phyloP scores from a whole-genome alignment of 2,329 filamentous ascomycete genomes.

The Phaeosphaeriaceae sp. region DNA sequence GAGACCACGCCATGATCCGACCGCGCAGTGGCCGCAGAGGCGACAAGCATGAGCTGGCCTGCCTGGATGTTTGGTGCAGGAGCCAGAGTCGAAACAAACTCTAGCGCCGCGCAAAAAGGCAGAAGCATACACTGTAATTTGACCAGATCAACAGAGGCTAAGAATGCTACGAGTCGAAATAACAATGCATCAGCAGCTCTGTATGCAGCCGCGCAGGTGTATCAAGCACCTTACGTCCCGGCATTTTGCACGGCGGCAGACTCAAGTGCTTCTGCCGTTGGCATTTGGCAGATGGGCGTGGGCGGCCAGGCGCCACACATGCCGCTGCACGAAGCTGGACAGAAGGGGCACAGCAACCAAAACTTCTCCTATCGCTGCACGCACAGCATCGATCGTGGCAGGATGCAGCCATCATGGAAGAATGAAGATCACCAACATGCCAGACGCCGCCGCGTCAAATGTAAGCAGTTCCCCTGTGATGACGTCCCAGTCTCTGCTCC shows the following conservation, averaged over 20 bases:
- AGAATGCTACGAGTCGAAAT: no score
- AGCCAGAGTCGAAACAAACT: slow-evolving; percentile 1
- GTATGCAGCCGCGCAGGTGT: no score
- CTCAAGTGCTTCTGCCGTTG: slow-evolving; percentile 3
- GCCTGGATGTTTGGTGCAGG: background rate
- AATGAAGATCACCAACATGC: background rate
- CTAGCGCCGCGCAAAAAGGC: no score
- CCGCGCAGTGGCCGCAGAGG: background rate
- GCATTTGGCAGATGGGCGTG: background rate
- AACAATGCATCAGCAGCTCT: no score
- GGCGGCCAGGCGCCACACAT: no score
- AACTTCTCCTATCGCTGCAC: background rate
- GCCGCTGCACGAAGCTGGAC: background rate
- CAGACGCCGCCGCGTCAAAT: background rate
- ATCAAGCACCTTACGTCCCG: no score
- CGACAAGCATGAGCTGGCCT: background rate
- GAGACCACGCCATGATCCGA: background rate
- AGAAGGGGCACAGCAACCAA: slow-evolving; percentile 3
- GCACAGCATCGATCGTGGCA: background rate
- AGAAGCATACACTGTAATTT: no score
- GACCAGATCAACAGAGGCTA: no score
- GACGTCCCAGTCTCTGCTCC: background rate
- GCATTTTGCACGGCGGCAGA: no score
- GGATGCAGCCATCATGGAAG: background rate
- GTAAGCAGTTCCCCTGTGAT: background rate